Conservation (phyloP, 441 rosid genomes). For the Bruguiera hainesii region DNA sequence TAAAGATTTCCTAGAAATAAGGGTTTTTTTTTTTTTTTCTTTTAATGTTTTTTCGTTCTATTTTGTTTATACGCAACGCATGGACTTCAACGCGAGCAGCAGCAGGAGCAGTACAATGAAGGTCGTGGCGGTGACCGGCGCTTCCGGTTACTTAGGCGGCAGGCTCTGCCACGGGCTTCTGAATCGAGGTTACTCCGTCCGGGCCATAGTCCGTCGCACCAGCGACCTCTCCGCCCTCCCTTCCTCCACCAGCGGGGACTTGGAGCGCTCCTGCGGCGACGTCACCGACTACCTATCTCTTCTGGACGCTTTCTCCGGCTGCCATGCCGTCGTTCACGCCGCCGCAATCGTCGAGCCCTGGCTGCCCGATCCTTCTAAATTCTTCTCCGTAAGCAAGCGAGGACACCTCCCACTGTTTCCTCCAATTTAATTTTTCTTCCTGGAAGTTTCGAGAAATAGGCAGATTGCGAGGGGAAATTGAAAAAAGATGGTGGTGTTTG, state of each 20-base stretch:
- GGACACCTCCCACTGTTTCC: not conserved
- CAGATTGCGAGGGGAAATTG: not conserved
- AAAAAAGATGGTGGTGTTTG: not conserved
- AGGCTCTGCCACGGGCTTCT: conserved; percentile 69
- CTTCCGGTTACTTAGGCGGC: conserved; percentile 86
- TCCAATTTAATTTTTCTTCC: not conserved
- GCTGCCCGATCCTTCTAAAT: conserved; percentile 79
- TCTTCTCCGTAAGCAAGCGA: conserved; percentile 46
- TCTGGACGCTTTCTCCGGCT: conserved; percentile 57
- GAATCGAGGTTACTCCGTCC: conserved; percentile 54
- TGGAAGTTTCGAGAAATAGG: not conserved
- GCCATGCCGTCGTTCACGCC: conserved; percentile 71
- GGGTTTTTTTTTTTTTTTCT: too few relatives aligned
- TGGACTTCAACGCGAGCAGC: not conserved
- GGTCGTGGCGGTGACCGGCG: conserved; percentile 62
- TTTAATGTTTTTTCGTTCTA: not conserved
- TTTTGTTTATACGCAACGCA: not conserved
- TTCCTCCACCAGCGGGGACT: conserved; percentile 16
- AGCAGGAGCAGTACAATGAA: conserved; percentile 33
- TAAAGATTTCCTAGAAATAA: too few relatives aligned
- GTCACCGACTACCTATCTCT: conserved; percentile 64
- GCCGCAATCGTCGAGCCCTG: conserved; percentile 92
- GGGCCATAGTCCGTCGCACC: conserved; percentile 80
- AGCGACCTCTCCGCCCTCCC: conserved; percentile 71
- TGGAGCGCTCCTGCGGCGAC: conserved; percentile 77